Evolutionary conservation across 768 basidiomycete species (phyloP).

Genomic region (Boletus tomentosulus): DNA sequence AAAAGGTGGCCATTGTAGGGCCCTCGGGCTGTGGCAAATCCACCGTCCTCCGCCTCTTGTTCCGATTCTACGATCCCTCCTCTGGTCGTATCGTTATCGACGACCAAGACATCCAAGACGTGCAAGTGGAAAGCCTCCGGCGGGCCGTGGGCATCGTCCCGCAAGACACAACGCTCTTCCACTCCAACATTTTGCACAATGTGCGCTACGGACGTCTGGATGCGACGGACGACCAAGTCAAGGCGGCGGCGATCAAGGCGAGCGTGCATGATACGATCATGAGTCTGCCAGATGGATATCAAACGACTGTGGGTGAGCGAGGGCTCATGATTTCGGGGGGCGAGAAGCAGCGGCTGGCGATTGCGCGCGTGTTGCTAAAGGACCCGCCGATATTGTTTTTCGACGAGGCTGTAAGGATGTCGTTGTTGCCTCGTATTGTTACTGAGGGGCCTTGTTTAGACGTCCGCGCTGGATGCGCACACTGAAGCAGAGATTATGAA

Average conservation of each 20-base stretch:
- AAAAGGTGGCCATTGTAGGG: conserved; percentile 96
- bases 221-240: conserved; percentile 87
- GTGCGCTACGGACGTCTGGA: conserved; percentile 87
- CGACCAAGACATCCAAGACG: conserved; percentile 75
- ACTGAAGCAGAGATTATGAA: conserved; percentile 95
- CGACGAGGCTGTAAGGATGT: conserved; percentile 84
- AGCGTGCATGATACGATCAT: conserved; percentile 81
- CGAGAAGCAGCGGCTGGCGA: conserved; percentile 95
- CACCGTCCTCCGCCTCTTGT: conserved; percentile 90
- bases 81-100: conserved; percentile 83
- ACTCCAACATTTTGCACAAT: conserved; percentile 93
- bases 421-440: not conserved
- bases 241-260: conserved; percentile 77
- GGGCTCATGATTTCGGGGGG: conserved; percentile 98
- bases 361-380: conserved; percentile 88
- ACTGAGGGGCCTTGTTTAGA: conserved; percentile 43
- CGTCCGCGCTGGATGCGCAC: conserved; percentile 91
- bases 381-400: conserved; percentile 97
- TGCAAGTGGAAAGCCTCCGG: conserved; percentile 72
- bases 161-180: conserved; percentile 97
- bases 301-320: conserved; percentile 90
- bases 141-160: conserved; percentile 87
- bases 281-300: conserved; percentile 80
- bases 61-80: conserved; percentile 87
- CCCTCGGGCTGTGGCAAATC: conserved; percentile 98